phyloP scores from a whole-genome alignment of 768 basidiomycete genomes.

The Naganishia vishniacii region DNA sequence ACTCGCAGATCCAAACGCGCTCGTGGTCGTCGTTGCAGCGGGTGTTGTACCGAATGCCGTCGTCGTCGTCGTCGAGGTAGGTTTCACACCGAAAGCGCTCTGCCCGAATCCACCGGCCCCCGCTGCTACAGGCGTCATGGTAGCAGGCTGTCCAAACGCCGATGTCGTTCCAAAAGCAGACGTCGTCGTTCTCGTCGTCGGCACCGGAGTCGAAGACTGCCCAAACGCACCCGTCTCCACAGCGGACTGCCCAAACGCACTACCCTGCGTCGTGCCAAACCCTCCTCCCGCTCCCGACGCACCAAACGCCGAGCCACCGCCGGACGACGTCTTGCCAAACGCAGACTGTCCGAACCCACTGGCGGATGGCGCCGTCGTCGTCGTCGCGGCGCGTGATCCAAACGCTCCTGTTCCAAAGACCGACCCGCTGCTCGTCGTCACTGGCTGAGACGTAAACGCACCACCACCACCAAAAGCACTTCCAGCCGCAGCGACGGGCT shows the following conservation, averaged over 20 bases:
- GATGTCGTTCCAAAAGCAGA: conserved; percentile 15
- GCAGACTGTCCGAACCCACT: conserved; percentile 19
- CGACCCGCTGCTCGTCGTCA: too few relatives aligned
- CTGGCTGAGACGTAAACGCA: too few relatives aligned
- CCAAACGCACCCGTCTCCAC: conserved; percentile 7
- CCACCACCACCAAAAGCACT: too few relatives aligned
- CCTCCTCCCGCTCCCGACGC: too few relatives aligned
- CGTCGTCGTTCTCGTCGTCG: not conserved
- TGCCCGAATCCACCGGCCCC: not conserved
- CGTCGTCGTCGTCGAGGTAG: not conserved
- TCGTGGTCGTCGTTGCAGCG: not conserved
- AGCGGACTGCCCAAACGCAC: conserved; percentile 18
- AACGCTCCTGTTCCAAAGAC: not conserved
- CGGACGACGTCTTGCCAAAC: not conserved
- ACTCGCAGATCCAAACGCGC: not conserved
- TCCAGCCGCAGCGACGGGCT: too few relatives aligned
- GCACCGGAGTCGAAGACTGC: not conserved
- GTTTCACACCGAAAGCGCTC: conserved; percentile 19
- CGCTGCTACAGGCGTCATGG: not conserved
- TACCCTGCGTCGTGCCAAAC: not conserved
- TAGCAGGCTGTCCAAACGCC: not conserved
- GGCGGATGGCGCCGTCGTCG: conserved; percentile 1
- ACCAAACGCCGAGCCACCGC: too few relatives aligned
- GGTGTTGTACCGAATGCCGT: not conserved
- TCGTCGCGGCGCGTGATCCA: too few relatives aligned